These are phyloP conservation scores for Coemansia sp. DNA, from an alignment of 192 early-diverging fungal species.

Conservation along the genomic window DNA sequence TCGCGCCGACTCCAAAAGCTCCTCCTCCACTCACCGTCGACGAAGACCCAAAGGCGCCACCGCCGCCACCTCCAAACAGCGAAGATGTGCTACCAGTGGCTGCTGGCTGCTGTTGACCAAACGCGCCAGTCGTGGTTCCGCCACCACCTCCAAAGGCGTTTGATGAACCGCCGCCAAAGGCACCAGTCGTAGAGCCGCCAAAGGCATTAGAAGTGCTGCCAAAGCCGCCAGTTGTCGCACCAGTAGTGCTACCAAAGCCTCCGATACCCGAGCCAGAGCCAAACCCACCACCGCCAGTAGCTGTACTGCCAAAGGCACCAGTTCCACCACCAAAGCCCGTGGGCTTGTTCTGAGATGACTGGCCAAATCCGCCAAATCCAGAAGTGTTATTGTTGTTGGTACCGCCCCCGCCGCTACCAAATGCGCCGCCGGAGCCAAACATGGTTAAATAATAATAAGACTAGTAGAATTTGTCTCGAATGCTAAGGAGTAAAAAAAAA, in stretches of 20 bases:
- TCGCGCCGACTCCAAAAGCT: constrained; percentile 25
- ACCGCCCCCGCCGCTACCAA: constrained; percentile 27
- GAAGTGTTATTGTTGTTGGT: not conserved
- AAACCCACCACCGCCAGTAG: constrained; percentile 18
- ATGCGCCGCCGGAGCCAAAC: constrained; percentile 45
- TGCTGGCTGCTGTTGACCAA: constrained; percentile 22
- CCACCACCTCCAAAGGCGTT: constrained; percentile 17
- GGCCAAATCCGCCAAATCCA: constrained; percentile 31
- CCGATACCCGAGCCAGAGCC: constrained; percentile 25
- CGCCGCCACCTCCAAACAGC: constrained; percentile 44
- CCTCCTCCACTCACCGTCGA: constrained; percentile 38
- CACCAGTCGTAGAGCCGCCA: constrained; percentile 29
- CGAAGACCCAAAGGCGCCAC: constrained; percentile 47
- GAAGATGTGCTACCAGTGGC: not conserved
- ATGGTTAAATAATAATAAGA: constrained; percentile 11
- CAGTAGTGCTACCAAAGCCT: constrained; percentile 27
- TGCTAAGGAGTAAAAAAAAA: not conserved
- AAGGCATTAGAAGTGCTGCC: constrained; percentile 46
- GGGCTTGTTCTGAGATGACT: constrained; percentile 17
- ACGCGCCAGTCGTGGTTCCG: constrained; percentile 7
- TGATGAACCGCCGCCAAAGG: constrained; percentile 30
- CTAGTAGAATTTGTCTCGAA: not conserved
- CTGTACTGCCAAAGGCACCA: constrained; percentile 24
- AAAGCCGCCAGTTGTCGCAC: constrained; percentile 7
- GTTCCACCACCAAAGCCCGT: constrained; percentile 14